A percentile compares a stretch with the other conserved stretches of the same genome.
These are phyloP conservation scores for Lentinula lateritia DNA, from an alignment of 768 basidiomycete genomes.

Conservation along the genomic window DNA sequence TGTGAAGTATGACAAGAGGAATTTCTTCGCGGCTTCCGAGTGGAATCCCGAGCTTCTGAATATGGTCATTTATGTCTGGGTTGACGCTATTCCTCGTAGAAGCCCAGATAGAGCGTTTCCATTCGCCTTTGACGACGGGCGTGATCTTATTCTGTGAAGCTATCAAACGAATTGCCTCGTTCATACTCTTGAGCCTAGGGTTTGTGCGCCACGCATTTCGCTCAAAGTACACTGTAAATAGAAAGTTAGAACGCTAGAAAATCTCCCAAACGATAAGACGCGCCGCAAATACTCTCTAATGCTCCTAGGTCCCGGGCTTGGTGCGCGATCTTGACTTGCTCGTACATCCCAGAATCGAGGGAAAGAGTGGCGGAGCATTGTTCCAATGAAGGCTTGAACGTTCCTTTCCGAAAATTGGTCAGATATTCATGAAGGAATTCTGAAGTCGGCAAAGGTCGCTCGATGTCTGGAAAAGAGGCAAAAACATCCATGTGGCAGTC, in stretches of 20 bases:
- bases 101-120: not conserved
- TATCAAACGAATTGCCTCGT: not conserved
- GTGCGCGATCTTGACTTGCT: not conserved
- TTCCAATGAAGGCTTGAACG: too few species aligned
- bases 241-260: too few species aligned
- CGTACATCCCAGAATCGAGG: not conserved
- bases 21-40: not conserved
- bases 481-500: too few species aligned
- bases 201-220: not conserved
- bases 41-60: not conserved
- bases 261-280: not conserved
- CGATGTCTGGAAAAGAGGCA: too few species aligned
- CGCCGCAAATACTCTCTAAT: not conserved
- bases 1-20: not conserved
- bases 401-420: too few species aligned
- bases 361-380: not conserved
- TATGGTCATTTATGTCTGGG: not conserved
- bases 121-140: not conserved
- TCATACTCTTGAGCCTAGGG: not conserved
- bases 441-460: too few species aligned
- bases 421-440: too few species aligned
- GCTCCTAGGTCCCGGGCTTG: not conserved
- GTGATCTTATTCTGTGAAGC: too few species aligned
- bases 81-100: not conserved
- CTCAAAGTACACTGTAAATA: not conserved